Conservation (phyloP, 1,284 basidiomycete species). For the Microbotryum silenes-acaulis region DNA sequence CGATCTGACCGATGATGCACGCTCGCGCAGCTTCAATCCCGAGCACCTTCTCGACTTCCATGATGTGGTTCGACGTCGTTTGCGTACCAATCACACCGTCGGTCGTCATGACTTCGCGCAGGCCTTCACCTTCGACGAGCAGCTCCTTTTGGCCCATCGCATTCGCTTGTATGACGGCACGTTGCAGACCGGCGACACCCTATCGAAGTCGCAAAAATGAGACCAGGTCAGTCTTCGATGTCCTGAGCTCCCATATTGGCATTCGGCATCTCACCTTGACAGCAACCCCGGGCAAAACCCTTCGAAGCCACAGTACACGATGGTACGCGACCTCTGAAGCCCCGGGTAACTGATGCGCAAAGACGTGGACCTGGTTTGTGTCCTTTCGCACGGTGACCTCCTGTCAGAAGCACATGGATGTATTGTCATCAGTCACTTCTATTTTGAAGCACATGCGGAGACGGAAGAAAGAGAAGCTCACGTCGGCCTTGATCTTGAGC, state of each 20-base stretch:
- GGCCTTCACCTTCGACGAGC: slow-evolving; percentile 93
- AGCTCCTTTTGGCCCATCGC: slow-evolving; percentile 68
- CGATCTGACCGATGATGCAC: slow-evolving; percentile 95
- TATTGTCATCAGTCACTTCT: background rate
- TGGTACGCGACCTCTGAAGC: slow-evolving; percentile 74
- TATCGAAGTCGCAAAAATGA: slow-evolving; percentile 36
- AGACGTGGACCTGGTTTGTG: slow-evolving; percentile 75
- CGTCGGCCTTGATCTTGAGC: slow-evolving; percentile 85
- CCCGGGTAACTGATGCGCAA: slow-evolving; percentile 52
- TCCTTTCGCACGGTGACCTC: slow-evolving; percentile 29
- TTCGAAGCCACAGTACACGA: slow-evolving; percentile 72
- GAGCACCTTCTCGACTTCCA: slow-evolving; percentile 87
- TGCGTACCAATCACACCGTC: slow-evolving; percentile 89
- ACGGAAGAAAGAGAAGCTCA: slow-evolving; percentile 33
- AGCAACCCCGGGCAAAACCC: slow-evolving; percentile 70
- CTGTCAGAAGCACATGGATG: background rate
- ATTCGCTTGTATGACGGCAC: slow-evolving; percentile 85
- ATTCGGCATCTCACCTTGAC: slow-evolving; percentile 59
- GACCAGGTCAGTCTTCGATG: no score
- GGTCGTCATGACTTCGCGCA: slow-evolving; percentile 94
- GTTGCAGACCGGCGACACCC: slow-evolving; percentile 75
- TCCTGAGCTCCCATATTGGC: no score
- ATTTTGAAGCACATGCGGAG: no score
- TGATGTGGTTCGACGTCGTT: slow-evolving; percentile 94
- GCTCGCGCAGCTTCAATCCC: slow-evolving; percentile 94